Evolutionary conservation across 1,139 yeast species (phyloP).

Genomic region (Casaregolazyma suthepensis): DNA sequence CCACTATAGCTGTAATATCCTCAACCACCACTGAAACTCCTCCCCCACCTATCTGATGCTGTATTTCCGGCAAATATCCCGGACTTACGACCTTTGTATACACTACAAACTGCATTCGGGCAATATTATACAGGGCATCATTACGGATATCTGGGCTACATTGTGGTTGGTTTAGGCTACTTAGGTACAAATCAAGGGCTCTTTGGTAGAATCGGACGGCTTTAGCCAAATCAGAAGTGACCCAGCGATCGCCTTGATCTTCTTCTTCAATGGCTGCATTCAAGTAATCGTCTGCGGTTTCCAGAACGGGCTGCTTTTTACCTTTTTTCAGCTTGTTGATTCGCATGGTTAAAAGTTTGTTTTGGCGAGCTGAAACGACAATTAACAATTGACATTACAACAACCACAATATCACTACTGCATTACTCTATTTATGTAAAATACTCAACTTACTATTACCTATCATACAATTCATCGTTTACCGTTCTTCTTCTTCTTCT

Average conservation of each 20-base stretch:
- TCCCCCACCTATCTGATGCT: constrained; percentile 4
- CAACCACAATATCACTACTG: no score
- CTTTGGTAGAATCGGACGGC: constrained; percentile 28
- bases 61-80: constrained; percentile 17
- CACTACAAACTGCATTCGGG: constrained; percentile 26
- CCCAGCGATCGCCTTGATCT: constrained; percentile 30
- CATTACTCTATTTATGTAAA: background rate
- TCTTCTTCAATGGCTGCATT: constrained; percentile 27
- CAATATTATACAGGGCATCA: constrained; percentile 27
- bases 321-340: constrained; percentile 9
- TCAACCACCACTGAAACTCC: constrained; percentile 11
- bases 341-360: background rate
- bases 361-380: no score
- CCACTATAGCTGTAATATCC: constrained; percentile 14
- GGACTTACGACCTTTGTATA: constrained; percentile 22
- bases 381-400: no score
- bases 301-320: constrained; percentile 13
- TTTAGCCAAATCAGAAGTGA: constrained; percentile 27
- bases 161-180: constrained; percentile 11
- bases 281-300: constrained; percentile 23
- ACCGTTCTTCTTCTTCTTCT: constrained; percentile 20
- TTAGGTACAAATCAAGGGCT: constrained; percentile 20
- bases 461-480: constrained; percentile 2
- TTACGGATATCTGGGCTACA: constrained; percentile 12
- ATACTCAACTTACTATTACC: no score